Base-by-base conservation (phyloP, 352 stramenopile species). In the Globisporangium parvum region DNA sequence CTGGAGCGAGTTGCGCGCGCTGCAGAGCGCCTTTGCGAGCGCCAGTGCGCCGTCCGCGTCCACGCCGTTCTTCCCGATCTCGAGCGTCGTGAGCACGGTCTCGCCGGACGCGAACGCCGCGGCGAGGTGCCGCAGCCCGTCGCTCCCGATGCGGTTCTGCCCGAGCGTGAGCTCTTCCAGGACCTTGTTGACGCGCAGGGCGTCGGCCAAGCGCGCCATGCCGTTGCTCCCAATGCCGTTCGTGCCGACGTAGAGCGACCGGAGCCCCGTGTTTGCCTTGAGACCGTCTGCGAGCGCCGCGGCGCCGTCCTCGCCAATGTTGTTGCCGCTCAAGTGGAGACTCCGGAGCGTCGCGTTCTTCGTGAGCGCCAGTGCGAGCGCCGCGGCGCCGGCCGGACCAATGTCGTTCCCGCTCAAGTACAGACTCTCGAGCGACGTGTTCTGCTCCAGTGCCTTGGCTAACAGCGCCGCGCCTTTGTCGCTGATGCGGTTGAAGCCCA, bases 381-480 rank as follows among this genome's bases (percentile, higher is more conserved):
- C 66, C 18, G 57, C 52, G 2, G 76, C 77, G 9, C 83, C 83
- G 0, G 57, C 50, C 0, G 74, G 71, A n/a, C 80, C 81, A 51
- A 93, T 89, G 51, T 89, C 77, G 57, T 93, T 93, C 46, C 83
- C 81, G 57, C 77, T 89, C 17, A 93, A 66, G 50, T 92, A 93
- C 40, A 93, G 63, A 45, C 66, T 83, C 60, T 85, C 64, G 37
- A 93, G 71, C 45, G 80, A 80, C 53, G 59, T 33, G 63, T 93
- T 91, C 17, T 65, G 60, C 51, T 79, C 67, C 11, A 93, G 65
- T 10, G 79, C 77, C 24, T 69, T 46, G 1, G 83, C 83, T 37
- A 93, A 51, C 47, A 79, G 65, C 11, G 63, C 59, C 37, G 82
- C 76, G 24, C 83, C 83, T 18, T 73, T 75, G 65, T 91, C 74